phyloP scores from a whole-genome alignment of 1,284 basidiomycete genomes.

The Tilletiopsis washingtonensis region DNA sequence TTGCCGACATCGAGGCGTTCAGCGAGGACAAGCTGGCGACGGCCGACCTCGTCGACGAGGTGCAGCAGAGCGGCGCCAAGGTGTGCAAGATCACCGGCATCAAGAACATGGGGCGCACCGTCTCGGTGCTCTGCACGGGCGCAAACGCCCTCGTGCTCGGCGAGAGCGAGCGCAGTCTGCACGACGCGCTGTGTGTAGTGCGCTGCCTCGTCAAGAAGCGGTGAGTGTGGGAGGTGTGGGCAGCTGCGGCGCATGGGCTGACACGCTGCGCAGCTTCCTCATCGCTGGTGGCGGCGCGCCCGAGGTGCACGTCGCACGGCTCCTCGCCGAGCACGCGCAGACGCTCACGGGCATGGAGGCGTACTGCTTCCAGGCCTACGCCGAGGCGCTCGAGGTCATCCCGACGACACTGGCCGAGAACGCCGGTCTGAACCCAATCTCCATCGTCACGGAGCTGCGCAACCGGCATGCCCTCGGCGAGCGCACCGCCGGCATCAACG shows the following conservation, averaged over 20 bases:
- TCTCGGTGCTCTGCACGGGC: constrained; percentile 91
- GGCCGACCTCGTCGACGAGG: constrained; percentile 91
- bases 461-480: constrained; percentile 95
- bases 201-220: constrained; percentile 97
- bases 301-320: constrained; percentile 93
- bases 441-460: constrained; percentile 93
- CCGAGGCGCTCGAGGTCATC: constrained; percentile 95
- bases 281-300: constrained; percentile 97
- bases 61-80: constrained; percentile 73
- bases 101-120: constrained; percentile 88
- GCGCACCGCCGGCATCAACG: constrained; percentile 92
- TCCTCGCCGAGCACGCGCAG: constrained; percentile 83
- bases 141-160: constrained; percentile 89
- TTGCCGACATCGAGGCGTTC: constrained; percentile 96
- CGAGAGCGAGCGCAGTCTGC: constrained; percentile 92
- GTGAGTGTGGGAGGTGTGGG: constrained; percentile 51
- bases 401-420: constrained; percentile 98
- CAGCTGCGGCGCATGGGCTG: background rate
- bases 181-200: constrained; percentile 96
- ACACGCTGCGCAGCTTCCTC: constrained; percentile 55
- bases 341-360: constrained; percentile 96
- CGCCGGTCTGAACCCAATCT: constrained; percentile 93
- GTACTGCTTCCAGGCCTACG: constrained; percentile 97
- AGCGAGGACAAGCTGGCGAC: constrained; percentile 98
- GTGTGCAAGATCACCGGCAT: constrained; percentile 92